phyloP scores from a whole-genome alignment of 495 filamentous ascomycete species.

The Cairneyella variabilis region DNA sequence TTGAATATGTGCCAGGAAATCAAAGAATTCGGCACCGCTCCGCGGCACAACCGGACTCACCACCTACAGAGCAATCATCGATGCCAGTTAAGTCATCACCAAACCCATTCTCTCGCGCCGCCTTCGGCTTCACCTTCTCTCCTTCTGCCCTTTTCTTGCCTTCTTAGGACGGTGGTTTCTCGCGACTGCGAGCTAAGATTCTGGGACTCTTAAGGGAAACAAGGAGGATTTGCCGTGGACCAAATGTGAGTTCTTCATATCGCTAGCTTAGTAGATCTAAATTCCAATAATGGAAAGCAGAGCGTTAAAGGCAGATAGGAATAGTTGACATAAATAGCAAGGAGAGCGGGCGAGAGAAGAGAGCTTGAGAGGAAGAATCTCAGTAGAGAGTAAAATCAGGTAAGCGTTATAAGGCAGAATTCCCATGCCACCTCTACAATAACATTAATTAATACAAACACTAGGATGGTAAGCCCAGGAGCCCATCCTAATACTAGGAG shows the following conservation, averaged over 20 bases:
- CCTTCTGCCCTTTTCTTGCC: slow-evolving; percentile 13
- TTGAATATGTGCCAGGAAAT: no score
- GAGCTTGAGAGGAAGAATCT: neutral
- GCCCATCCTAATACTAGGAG: neutral
- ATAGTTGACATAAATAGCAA: neutral
- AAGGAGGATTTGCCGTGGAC: neutral
- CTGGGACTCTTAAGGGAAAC: no score
- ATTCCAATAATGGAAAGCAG: neutral
- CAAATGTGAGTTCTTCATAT: neutral
- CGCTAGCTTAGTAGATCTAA: neutral
- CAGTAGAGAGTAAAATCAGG: neutral
- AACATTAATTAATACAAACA: neutral
- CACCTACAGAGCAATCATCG: slow-evolving; percentile 14
- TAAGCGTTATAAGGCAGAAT: neutral
- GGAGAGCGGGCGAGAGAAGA: neutral
- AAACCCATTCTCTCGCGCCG: slow-evolving; percentile 12
- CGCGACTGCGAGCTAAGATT: slow-evolving; percentile 3
- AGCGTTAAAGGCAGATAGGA: neutral
- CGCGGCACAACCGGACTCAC: no score
- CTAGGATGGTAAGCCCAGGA: neutral
- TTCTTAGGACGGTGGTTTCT: slow-evolving; percentile 10
- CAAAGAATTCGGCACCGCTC: no score
- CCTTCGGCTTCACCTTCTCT: slow-evolving; percentile 9
- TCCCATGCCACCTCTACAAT: neutral
- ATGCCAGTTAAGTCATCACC: slow-evolving; percentile 13